Evolutionary conservation across 108 stramenopile genomes (phyloP).

Genomic region (Stephanodiscus triporus): DNA sequence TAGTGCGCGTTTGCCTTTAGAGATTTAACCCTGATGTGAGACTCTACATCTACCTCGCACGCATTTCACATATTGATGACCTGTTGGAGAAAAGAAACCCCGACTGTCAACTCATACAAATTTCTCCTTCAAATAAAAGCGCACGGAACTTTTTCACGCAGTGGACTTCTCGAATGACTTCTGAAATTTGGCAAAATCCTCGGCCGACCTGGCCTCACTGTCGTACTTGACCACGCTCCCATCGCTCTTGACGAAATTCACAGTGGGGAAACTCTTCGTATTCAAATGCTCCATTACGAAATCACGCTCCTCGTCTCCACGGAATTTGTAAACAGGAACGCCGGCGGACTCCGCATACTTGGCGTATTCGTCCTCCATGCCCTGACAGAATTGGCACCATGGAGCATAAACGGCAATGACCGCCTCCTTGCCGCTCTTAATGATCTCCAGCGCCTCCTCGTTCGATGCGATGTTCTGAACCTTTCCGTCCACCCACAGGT

Average conservation of each 20-base stretch:
- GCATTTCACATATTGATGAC: no score
- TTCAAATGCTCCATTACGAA: conserved; percentile 85
- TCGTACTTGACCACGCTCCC: conserved; percentile 91
- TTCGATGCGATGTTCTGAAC: conserved; percentile 77
- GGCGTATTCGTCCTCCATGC: conserved; percentile 85
- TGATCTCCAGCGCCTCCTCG: conserved; percentile 74
- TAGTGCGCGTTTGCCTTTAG: no score
- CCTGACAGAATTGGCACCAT: conserved; percentile 92
- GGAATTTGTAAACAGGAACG: conserved; percentile 84
- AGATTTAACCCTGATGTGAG: no score
- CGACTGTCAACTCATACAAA: no score
- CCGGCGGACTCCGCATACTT: conserved; percentile 67
- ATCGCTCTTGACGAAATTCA: conserved; percentile 86
- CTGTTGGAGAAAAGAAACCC: no score
- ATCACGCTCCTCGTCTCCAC: conserved; percentile 92
- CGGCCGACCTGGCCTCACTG: conserved; percentile 81
- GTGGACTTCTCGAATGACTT: conserved; percentile 21
- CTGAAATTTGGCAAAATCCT: conserved; percentile 46
- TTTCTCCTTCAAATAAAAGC: no score
- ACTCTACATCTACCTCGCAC: no score
- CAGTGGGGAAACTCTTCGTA: conserved; percentile 92
- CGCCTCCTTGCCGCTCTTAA: conserved; percentile 70
- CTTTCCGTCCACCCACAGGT: conserved; percentile 79
- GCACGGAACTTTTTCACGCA: background rate
- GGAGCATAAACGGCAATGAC: conserved; percentile 91